Evolutionary conservation across 768 basidiomycete species (phyloP).

Genomic region (Boletus edulis): DNA sequence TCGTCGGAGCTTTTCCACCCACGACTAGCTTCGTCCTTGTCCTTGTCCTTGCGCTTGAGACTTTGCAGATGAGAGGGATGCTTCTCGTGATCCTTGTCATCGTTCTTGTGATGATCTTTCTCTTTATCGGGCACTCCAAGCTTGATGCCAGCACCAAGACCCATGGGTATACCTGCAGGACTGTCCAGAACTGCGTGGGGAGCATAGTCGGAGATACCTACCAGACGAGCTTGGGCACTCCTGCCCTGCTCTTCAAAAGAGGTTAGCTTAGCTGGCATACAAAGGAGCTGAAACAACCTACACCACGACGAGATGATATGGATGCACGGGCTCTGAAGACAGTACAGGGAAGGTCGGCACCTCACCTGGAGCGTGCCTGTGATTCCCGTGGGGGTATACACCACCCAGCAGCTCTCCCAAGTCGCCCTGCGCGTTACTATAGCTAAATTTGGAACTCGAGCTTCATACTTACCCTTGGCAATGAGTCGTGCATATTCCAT

Average conservation of each 20-base stretch:
- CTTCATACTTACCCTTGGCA: constrained; percentile 57
- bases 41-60: constrained; percentile 37
- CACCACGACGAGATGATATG: constrained; percentile 80
- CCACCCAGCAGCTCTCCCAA: constrained; percentile 67
- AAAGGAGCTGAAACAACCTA: constrained; percentile 35
- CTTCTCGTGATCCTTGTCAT: constrained; percentile 33
- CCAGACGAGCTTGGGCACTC: constrained; percentile 84
- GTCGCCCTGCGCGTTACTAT: constrained; percentile 53
- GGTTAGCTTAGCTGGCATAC: constrained; percentile 7
- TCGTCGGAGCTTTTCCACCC: constrained; percentile 38
- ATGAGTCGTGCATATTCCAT: constrained; percentile 86
- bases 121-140: constrained; percentile 52
- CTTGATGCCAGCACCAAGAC: constrained; percentile 74
- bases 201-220: constrained; percentile 19
- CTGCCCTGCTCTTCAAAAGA: constrained; percentile 58
- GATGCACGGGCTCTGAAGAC: constrained; percentile 52
- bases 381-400: constrained; percentile 40
- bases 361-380: constrained; percentile 30
- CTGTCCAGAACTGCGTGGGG: background rate
- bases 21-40: constrained; percentile 33
- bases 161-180: constrained; percentile 67
- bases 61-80: constrained; percentile 23
- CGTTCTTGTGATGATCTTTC: constrained; percentile 33
- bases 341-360: constrained; percentile 43
- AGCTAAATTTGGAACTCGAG: background rate